Conservation (phyloP, 1,284 basidiomycete genomes). For the Microstroma glucosiphilum region DNA sequence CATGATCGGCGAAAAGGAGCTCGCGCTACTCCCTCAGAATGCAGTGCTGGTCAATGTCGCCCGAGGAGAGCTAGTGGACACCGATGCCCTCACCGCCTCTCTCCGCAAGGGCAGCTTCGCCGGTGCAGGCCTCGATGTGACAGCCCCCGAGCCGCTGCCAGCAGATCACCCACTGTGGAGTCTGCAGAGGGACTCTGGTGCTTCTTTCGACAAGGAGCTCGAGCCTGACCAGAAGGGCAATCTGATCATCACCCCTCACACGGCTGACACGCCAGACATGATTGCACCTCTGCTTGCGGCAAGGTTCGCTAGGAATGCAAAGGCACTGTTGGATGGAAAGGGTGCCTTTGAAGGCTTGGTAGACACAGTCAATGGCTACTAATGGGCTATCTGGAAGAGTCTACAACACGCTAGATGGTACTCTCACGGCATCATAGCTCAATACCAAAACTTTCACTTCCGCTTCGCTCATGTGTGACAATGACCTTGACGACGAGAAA, state of each 20-base stretch:
- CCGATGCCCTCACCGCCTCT: conserved; percentile 70
- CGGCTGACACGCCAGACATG: conserved; percentile 18
- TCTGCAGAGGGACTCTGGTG: neutral
- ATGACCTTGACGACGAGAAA: no score
- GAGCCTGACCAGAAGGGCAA: conserved; percentile 9
- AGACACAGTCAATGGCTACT: conserved; percentile 17
- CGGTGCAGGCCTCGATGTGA: conserved; percentile 86
- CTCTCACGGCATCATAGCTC: no score
- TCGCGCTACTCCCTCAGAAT: conserved; percentile 1
- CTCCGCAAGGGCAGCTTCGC: conserved; percentile 71
- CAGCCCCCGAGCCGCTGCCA: conserved; percentile 74
- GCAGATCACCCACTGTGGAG: conserved; percentile 17
- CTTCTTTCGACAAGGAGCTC: neutral
- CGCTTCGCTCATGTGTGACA: no score
- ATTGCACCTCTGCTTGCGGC: conserved; percentile 15
- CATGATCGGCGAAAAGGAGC: conserved; percentile 12
- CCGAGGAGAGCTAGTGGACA: conserved; percentile 65
- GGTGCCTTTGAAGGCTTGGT: conserved; percentile 17
- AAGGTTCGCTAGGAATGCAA: conserved; percentile 10
- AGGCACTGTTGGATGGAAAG: conserved; percentile 11
- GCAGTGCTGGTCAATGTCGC: conserved; percentile 30
- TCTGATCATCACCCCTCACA: conserved; percentile 20
- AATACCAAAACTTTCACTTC: no score
- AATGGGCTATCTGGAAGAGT: neutral
- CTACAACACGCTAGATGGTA: no score